phyloP scores from a whole-genome alignment of 1,139 yeast species.

The Hemisphaericaspora subhashii region DNA sequence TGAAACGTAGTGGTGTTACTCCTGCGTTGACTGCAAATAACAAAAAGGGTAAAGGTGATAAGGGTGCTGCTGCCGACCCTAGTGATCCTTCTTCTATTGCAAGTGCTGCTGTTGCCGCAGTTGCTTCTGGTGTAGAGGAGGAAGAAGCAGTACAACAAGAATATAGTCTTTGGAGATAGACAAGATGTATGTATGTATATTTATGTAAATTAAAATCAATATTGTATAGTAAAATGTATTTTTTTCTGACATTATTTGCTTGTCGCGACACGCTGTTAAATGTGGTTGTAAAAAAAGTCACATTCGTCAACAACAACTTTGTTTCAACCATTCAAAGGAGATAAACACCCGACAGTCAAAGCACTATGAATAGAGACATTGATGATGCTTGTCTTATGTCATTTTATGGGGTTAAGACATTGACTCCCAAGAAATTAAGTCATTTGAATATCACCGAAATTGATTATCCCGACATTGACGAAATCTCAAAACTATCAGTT shows the following conservation, averaged over 20 bases:
- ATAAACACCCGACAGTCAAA: too few species aligned
- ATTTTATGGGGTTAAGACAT: constrained; percentile 28
- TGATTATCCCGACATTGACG: constrained; percentile 26
- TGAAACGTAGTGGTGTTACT: neutral
- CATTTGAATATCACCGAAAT: constrained; percentile 22
- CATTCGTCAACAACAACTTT: neutral
- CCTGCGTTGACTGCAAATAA: neutral
- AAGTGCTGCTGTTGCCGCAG: constrained; percentile 41
- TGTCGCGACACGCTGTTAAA: constrained; percentile 1
- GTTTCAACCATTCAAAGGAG: too few species aligned
- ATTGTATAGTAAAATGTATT: neutral
- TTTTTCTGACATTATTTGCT: neutral
- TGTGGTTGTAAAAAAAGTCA: too few species aligned
- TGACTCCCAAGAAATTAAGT: constrained; percentile 22
- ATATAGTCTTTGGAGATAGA: constrained; percentile 36
- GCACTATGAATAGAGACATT: constrained; percentile 30
- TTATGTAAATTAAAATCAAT: neutral
- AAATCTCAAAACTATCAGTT: constrained; percentile 20
- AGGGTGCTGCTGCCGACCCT: neutral
- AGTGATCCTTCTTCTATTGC: constrained; percentile 33
- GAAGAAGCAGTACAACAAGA: constrained; percentile 35
- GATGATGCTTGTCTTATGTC: constrained; percentile 21
- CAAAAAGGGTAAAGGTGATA: neutral
- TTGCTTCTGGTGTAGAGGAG: constrained; percentile 27
- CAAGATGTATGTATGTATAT: neutral